Base-by-base conservation (phyloP, 805 yeast species). In the Wickerhamomyces mucosus region DNA sequence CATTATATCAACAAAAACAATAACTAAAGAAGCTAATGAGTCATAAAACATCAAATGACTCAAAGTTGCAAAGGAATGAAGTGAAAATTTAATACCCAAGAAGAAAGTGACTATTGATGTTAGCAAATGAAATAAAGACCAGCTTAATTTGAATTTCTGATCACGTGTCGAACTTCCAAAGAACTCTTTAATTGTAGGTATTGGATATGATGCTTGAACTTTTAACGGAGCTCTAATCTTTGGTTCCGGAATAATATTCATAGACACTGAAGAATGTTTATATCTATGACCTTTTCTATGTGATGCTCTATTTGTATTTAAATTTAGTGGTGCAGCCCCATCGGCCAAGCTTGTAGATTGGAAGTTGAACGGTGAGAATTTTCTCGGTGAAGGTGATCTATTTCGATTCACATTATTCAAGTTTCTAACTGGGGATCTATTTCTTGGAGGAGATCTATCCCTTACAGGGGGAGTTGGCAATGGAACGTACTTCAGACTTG, bases 161-260 rank as follows among this genome's bases (percentile, higher is more conserved):
- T 63, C 61, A 22, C 58, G 46, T 2, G 69, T 67, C 36, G 85
- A 62, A 36, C 85, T 77, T 15, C 63, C 63, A 20, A 71, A 40
- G 31, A 83, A 66, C 51, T 89, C 96, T 12, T 51, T 50, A 12
- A 69, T 46, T 26, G 65, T 58, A 2, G 69, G 70, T 2, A 65
- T 58, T 7, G 70, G 69, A 26, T 59, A 48, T 2, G 71, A 56
- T 16, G 72, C 78, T 2, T 96, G 96, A 7, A 86, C 75, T 13
- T 86, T 83, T 41, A 78, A 69, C 1, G 86, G 80, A 5, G 80
- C 76, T 22, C 77, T 65, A 25, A 65, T 72, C 12, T 86, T 80
- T 2, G 96, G 95, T 49, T 89, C 96, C 55, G 84, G 95, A 53
- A 92, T 89, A 52, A 89, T 69, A 54, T 89, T 88, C 92, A 89